Evolutionary conservation across 441 rosid genomes (phyloP), one percentile per base, ranked within the genome.

Genomic region (Corymbia citriodora): DNA sequence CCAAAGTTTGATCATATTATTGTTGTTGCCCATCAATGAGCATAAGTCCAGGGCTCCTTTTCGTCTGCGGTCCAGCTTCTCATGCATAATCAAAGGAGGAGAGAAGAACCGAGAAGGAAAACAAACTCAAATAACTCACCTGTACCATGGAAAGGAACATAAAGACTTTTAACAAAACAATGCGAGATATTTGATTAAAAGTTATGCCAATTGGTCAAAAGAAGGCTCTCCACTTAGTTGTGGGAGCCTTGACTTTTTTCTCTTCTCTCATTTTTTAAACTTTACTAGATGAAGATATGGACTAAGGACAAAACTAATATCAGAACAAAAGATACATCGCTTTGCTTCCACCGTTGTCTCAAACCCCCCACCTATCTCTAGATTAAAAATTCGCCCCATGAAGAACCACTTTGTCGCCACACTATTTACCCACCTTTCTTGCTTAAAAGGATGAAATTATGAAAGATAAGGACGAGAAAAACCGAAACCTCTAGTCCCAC

Each of bases 201-300:
- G 55, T 19, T 55, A 87, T 87, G 92, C 57, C 88, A 36, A 91
- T 87, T 83, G 92, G 92, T 93, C 95, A 93, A 95, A 91, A 94
- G 92, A 90, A 90, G 89, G 94, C 88, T 89, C 90, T 90, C 93
- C 92, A 93, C 92, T 93, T 68, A 70, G 92, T 92, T 92, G 90
- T 88, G 93, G 48, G 91, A 92, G 89, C 53, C 92, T 92, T 91
- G 95, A 94, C 96, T 94, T 93, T 90, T 23, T 79, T 79, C 15
- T 45, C n/a, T 23, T 7, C n/a, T 45, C 23, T 13, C 12, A 21
- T 12, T 79, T 72, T 72, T 36, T 23, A 79, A 23, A 13, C n/a
- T 45, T 45, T 12, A 45, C 52, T 49, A 7, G n/a, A 8, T 45
- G 52, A 45, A 79, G 52, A 88, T 40, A 40, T 48, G 52, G 53